Evolutionary conservation across 345 rosid genomes (phyloP).

Genomic region (Geranium rotundifolium): DNA sequence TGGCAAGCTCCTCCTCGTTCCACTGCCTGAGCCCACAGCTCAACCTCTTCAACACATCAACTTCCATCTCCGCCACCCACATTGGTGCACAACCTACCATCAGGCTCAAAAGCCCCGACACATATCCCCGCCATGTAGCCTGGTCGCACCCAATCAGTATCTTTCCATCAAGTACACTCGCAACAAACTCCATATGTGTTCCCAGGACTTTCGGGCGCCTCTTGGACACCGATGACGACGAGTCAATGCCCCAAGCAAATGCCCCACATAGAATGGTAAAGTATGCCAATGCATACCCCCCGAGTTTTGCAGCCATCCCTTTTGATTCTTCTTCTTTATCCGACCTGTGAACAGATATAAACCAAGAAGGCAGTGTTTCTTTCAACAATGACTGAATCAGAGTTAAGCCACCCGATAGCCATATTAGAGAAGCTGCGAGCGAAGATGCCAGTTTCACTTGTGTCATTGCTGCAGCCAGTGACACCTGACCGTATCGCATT

Average conservation of each 20-base stretch:
- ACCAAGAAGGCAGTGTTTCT: slow-evolving; percentile 93
- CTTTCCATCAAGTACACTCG: slow-evolving; percentile 79
- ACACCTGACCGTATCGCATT: slow-evolving; percentile 59
- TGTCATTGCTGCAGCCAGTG: slow-evolving; percentile 64
- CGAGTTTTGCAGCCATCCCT: slow-evolving; percentile 57
- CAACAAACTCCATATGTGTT: slow-evolving; percentile 65
- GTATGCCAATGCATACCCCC: slow-evolving; percentile 81
- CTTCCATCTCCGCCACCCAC: slow-evolving; percentile 82
- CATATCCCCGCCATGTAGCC: slow-evolving; percentile 68
- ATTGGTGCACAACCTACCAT: slow-evolving; percentile 70
- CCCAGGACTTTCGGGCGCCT: slow-evolving; percentile 57
- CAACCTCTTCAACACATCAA: slow-evolving; percentile 58
- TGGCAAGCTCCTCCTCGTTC: slow-evolving; percentile 72
- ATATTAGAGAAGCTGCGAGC: slow-evolving; percentile 77
- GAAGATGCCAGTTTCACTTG: slow-evolving; percentile 83
- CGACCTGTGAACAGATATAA: slow-evolving; percentile 55
- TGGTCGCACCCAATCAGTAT: slow-evolving; percentile 67
- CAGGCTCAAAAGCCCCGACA: slow-evolving; percentile 62
- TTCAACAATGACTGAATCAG: slow-evolving; percentile 65
- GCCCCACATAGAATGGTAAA: slow-evolving; percentile 69
- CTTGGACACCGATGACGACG: slow-evolving; percentile 54
- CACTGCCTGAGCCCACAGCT: slow-evolving; percentile 67
- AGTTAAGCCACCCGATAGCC: slow-evolving; percentile 72
- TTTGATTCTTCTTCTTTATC: slow-evolving; percentile 34
- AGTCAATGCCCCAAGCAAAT: slow-evolving; percentile 87